Conservation (phyloP, 768 basidiomycete genomes). For the Tulasnella sp. region DNA sequence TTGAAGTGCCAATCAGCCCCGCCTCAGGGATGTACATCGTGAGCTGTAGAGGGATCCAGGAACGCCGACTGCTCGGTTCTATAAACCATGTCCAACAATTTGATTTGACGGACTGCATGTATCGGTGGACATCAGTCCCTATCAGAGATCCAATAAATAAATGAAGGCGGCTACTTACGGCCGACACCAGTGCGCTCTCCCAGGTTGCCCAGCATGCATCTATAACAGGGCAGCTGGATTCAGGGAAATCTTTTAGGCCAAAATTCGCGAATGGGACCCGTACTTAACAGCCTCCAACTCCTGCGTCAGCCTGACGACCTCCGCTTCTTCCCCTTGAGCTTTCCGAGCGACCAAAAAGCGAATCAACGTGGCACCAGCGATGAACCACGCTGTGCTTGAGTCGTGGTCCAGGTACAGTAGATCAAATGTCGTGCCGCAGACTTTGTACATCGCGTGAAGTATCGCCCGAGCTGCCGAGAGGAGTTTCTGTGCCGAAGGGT, state of each 20-base stretch:
- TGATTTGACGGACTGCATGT: slow-evolving; percentile 9
- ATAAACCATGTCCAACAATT: slow-evolving; percentile 1
- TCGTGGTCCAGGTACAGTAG: slow-evolving; percentile 23
- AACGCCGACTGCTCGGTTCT: background rate
- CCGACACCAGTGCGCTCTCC: slow-evolving; percentile 9
- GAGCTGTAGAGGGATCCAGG: too few relatives aligned
- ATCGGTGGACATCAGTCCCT: background rate
- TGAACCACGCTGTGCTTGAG: slow-evolving; percentile 14
- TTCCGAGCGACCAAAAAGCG: slow-evolving; percentile 1
- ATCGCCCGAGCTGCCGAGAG: slow-evolving; percentile 8
- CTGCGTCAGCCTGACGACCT: background rate
- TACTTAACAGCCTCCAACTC: slow-evolving; percentile 1
- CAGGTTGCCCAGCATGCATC: slow-evolving; percentile 8
- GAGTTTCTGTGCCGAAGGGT: background rate
- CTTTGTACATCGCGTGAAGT: slow-evolving; percentile 6
- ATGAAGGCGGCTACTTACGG: background rate
- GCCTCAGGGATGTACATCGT: too few relatives aligned
- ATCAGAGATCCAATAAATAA: too few relatives aligned
- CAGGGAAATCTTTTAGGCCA: background rate
- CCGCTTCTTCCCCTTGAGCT: background rate
- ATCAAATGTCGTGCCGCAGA: slow-evolving; percentile 12
- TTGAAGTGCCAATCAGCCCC: too few relatives aligned
- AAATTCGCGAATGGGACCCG: background rate
- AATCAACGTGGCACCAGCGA: slow-evolving; percentile 4
- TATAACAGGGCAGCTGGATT: background rate